Evolutionary conservation across 2,329 filamentous ascomycete genomes (phyloP).

Genomic region (Trichoderma asperellum): DNA sequence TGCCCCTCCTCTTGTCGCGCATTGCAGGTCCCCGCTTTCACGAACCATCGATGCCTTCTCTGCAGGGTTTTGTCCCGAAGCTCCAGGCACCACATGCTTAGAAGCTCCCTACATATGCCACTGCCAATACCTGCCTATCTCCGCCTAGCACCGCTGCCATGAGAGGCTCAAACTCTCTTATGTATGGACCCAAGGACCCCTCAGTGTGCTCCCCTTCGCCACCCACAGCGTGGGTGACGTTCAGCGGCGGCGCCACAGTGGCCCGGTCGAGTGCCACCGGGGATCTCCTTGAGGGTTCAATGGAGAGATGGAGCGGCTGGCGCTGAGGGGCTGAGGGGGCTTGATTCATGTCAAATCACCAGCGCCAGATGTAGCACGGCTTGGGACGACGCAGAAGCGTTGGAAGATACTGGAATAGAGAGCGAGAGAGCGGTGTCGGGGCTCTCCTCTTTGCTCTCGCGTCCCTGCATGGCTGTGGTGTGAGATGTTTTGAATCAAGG

Average conservation of each 20-base stretch:
- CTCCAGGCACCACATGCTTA: conserved; percentile 14
- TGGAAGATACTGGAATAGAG: background rate
- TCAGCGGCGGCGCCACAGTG: conserved; percentile 25
- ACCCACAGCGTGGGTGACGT: conserved; percentile 17
- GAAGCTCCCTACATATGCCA: conserved; percentile 8
- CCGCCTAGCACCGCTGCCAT: conserved; percentile 19
- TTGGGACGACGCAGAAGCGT: background rate
- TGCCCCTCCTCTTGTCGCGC: conserved; percentile 14
- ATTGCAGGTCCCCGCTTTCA: conserved; percentile 27
- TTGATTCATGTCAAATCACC: background rate
- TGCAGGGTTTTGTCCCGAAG: conserved; percentile 18
- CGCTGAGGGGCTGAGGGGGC: background rate
- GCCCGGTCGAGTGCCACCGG: conserved; percentile 21
- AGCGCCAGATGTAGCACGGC: background rate
- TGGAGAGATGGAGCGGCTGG: background rate
- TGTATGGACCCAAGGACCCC: background rate
- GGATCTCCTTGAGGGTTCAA: conserved; percentile 4
- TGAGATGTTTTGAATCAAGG: background rate
- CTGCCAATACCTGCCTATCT: conserved; percentile 14
- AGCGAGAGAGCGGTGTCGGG: conserved; percentile 16
- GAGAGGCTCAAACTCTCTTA: background rate
- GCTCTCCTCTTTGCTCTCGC: background rate
- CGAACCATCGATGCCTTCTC: conserved; percentile 12
- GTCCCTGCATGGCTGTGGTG: background rate
- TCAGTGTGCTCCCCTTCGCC: background rate